phyloP scores from a whole-genome alignment of 768 basidiomycete genomes.

The Myochromella boudieri region DNA sequence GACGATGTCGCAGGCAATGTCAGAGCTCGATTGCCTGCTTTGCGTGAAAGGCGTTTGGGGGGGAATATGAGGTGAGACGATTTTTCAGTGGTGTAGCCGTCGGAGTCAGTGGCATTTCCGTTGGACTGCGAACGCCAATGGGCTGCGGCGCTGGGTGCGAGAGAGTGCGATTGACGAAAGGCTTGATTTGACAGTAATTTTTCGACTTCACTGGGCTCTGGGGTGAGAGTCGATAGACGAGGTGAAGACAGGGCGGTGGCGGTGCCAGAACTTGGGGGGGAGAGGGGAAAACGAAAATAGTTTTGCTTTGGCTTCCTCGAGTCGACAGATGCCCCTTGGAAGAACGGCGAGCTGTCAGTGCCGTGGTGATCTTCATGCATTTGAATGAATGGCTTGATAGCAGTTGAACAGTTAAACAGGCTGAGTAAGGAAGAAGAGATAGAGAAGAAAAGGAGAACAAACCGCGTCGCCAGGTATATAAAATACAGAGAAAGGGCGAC shows the following conservation, averaged over 20 bases:
- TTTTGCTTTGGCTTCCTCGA: conserved; percentile 21
- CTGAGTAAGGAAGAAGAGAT: conserved; percentile 17
- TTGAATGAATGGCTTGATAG: conserved; percentile 9
- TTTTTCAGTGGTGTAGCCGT: conserved; percentile 45
- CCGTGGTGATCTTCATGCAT: conserved; percentile 18
- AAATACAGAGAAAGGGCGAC: neutral
- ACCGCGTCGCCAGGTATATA: neutral
- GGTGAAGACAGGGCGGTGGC: conserved; percentile 41
- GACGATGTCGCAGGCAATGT: conserved; percentile 34
- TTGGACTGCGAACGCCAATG: conserved; percentile 25
- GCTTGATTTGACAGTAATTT: conserved; percentile 8
- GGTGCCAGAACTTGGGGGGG: conserved; percentile 46
- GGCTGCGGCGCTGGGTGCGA: conserved; percentile 22
- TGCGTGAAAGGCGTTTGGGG: conserved; percentile 26
- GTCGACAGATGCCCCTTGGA: conserved; percentile 13
- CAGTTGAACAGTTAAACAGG: conserved; percentile 9
- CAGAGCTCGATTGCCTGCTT: conserved; percentile 34
- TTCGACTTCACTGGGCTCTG: conserved; percentile 26
- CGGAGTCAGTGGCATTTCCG: conserved; percentile 39
- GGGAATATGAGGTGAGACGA: conserved; percentile 26
- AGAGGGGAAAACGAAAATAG: conserved; percentile 41
- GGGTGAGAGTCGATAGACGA: conserved; percentile 22
- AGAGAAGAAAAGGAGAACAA: conserved; percentile 16
- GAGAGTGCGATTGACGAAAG: conserved; percentile 28
- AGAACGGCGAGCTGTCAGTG: conserved; percentile 5